These are phyloP conservation scores for Alternaria solani DNA, from an alignment of 2,329 filamentous ascomycete genomes.

Conservation along the genomic window DNA sequence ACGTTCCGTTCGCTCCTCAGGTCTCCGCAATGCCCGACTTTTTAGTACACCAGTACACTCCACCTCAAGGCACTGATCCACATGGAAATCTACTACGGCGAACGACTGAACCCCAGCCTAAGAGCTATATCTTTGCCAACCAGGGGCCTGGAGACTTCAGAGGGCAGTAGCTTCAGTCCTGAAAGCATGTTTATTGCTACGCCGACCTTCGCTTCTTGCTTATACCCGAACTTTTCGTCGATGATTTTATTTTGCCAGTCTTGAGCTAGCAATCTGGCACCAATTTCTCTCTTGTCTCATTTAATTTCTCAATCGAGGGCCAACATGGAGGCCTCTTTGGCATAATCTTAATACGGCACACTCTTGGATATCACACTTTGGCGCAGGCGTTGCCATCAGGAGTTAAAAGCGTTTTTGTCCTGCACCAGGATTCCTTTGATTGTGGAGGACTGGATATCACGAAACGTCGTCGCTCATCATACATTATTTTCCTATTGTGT, in stretches of 20 bases:
- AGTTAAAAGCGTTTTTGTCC: constrained; percentile 15
- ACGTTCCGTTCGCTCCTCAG: constrained; percentile 46
- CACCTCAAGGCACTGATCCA: constrained; percentile 52
- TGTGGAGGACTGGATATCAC: constrained; percentile 5
- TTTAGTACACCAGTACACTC: constrained; percentile 58
- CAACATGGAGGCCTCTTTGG: constrained; percentile 6
- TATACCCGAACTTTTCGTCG: constrained; percentile 17
- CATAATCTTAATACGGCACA: constrained; percentile 16
- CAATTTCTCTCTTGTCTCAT: neutral
- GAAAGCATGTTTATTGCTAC: neutral
- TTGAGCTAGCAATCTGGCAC: constrained; percentile 1
- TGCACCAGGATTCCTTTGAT: neutral
- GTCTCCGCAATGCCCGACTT: constrained; percentile 48
- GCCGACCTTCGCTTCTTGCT: constrained; percentile 12
- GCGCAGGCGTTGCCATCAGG: constrained; percentile 11
- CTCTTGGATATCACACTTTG: constrained; percentile 8
- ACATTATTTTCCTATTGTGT: neutral
- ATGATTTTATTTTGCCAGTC: constrained; percentile 1
- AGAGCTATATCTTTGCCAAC: constrained; percentile 59
- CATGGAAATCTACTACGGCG: constrained; percentile 38
- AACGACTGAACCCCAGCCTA: constrained; percentile 46
- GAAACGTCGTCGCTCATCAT: constrained; percentile 2
- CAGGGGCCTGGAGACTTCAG: constrained; percentile 56
- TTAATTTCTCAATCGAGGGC: constrained; percentile 1
- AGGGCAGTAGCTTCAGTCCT: constrained; percentile 9